phyloP scores from a whole-genome alignment of 352 stramenopile genomes.

The Phytophthora idaei region DNA sequence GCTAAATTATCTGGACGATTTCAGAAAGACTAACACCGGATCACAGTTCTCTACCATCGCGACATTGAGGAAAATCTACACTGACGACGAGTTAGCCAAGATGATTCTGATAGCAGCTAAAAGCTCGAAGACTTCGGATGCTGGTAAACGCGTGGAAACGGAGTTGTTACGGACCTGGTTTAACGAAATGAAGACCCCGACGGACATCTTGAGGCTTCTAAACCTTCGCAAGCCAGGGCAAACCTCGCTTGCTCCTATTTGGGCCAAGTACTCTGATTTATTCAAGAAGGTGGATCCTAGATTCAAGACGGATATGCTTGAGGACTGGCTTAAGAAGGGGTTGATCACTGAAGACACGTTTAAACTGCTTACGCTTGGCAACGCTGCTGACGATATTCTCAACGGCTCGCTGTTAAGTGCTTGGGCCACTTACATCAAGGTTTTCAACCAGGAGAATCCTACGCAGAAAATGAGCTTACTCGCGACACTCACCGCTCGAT shows the following conservation, averaged over 20 bases:
- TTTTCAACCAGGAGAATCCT: conserved; percentile 23
- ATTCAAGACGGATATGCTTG: conserved; percentile 12
- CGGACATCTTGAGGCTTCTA: conserved; percentile 5
- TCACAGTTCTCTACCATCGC: neutral
- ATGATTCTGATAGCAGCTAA: neutral
- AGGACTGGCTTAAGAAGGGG: conserved; percentile 13
- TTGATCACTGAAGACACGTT: conserved; percentile 17
- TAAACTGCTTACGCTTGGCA: conserved; percentile 13
- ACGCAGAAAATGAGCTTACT: conserved; percentile 14
- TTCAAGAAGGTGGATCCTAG: conserved; percentile 17
- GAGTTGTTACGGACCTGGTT: conserved; percentile 17
- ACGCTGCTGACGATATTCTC: conserved; percentile 11
- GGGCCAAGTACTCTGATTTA: conserved; percentile 11
- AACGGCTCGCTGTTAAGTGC: conserved; percentile 1
- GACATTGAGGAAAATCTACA: conserved; percentile 4
- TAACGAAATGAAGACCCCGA: conserved; percentile 12
- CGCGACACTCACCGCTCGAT: conserved; percentile 12
- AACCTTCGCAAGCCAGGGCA: neutral
- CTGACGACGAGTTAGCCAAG: neutral
- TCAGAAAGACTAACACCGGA: neutral
- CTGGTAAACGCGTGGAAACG: conserved; percentile 14
- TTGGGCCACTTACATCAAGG: conserved; percentile 20
- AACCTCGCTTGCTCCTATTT: conserved; percentile 12
- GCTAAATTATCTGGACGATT: conserved; percentile 9
- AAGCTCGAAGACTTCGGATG: conserved; percentile 3